Base-by-base conservation (phyloP, 805 yeast genomes). In the Pichia heedii region DNA sequence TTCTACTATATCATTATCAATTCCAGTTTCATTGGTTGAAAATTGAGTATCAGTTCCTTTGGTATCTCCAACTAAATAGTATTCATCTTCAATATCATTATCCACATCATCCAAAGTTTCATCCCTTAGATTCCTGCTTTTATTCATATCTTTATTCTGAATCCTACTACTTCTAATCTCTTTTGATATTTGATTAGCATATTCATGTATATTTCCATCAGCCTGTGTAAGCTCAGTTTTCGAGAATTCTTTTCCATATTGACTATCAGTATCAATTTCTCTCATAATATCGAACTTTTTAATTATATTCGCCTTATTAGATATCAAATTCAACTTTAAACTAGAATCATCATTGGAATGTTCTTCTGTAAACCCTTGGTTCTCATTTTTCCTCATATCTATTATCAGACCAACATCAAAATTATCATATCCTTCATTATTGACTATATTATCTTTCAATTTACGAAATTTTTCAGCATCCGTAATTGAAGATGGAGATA, bases 351-450 rank as follows among this genome's bases (percentile, higher is more conserved):
- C 52, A 22, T 44, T 41, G 2, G 32, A 13, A 12, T 29, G 12
- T 7, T 39, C 48, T 2, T 45, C 49, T 7, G 49, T 52, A 7
- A 40, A 47, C 2, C 32, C 42, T 10, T 30, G 39, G 11, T 40
- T 42, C 20, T 50, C 45, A 18, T 46, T 52, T 21, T 48, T 53
- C 18, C 46, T 45, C 6, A 20, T 24, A 19, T 48, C 49, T 8
- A 60, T 33, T 3, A 60, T 55, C 13, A 60, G 44, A 1, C 63
- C 64, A 11, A 48, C 37, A 33, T 57, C 61, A 22, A 48, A 48
- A 27, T 27, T 37, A 24, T 18, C 34, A 18, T 27, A 37, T 2
- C n/a, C 36, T 16, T 13, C 12, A 24, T 9, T 15, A 12, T 32
- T 19, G 8, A n/a, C 9, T n/a, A 36, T 33, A 9, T 50, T 48